A percentile compares a stretch with the other conserved stretches of the same genome.
Evolutionary conservation across 176 grass and related monocot species (phyloP).

Genomic region (Elymus sibiricus): DNA sequence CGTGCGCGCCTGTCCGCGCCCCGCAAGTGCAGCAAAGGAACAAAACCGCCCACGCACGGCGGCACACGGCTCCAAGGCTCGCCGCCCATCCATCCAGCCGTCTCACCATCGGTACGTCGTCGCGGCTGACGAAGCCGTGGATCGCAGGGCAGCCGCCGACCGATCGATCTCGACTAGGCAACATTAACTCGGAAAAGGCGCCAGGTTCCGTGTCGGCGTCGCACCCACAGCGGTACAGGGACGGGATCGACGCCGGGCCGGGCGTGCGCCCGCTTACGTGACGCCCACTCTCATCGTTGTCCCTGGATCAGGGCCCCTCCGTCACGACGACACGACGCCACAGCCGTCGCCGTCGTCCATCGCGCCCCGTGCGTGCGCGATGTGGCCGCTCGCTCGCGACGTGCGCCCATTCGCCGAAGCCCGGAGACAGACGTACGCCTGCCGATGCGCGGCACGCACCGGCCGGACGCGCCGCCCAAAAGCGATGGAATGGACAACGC

Average conservation of each 20-base stretch:
- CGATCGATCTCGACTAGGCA: neutral
- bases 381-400: neutral
- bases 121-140: neutral
- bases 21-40: neutral
- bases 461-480: neutral
- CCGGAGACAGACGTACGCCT: neutral
- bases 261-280: no score
- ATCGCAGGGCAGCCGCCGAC: neutral
- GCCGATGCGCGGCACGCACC: no score
- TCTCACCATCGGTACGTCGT: neutral
- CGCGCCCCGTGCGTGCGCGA: neutral
- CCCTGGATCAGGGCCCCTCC: no score
- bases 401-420: neutral
- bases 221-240: neutral
- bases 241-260: neutral
- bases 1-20: neutral
- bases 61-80: neutral
- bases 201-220: neutral
- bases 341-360: no score
- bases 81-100: neutral
- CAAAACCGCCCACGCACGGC: neutral
- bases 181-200: slow-evolving; percentile 26
- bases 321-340: no score
- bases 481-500: neutral
- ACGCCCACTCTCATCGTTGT: no score